Conservation (phyloP, 2,329 filamentous ascomycete genomes). For the Monosporascus sp. region DNA sequence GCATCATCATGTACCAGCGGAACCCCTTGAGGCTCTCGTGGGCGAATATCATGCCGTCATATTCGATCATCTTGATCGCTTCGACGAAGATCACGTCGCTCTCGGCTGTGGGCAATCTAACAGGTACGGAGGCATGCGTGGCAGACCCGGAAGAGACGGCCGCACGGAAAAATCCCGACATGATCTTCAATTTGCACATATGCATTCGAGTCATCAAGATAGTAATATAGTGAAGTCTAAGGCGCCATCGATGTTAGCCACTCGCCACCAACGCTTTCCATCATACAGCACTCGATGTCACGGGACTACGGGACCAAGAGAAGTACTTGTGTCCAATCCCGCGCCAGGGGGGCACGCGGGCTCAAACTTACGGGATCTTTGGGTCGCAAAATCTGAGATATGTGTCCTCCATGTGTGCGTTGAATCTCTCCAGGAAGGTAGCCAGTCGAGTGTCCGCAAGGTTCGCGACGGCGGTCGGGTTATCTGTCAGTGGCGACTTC, state of each 20-base stretch:
- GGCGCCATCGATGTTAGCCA: not conserved
- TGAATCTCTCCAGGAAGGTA: conserved; percentile 48
- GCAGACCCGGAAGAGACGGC: conserved; percentile 24
- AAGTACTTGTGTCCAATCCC: not conserved
- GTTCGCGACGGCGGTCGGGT: conserved; percentile 38
- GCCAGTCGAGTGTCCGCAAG: conserved; percentile 45
- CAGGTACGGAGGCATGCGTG: conserved; percentile 18
- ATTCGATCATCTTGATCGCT: conserved; percentile 54
- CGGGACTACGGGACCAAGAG: not conserved
- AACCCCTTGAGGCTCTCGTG: conserved; percentile 47
- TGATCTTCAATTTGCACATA: conserved; percentile 52
- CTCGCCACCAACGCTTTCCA: not conserved
- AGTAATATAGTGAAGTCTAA: conserved; percentile 50
- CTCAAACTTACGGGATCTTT: conserved; percentile 41
- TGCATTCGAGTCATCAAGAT: conserved; percentile 51
- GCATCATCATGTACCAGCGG: conserved; percentile 53
- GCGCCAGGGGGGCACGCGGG: not conserved
- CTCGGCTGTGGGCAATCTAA: conserved; percentile 37
- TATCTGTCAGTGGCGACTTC: conserved; percentile 23
- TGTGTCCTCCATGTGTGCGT: conserved; percentile 48
- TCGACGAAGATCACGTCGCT: conserved; percentile 49
- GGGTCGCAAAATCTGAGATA: conserved; percentile 53
- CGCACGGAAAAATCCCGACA: conserved; percentile 47
- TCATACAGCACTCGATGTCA: not conserved
- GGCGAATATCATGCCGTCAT: conserved; percentile 51